phyloP scores from a whole-genome alignment of 176 grass and related monocot species.

The Carex myosuroides region DNA sequence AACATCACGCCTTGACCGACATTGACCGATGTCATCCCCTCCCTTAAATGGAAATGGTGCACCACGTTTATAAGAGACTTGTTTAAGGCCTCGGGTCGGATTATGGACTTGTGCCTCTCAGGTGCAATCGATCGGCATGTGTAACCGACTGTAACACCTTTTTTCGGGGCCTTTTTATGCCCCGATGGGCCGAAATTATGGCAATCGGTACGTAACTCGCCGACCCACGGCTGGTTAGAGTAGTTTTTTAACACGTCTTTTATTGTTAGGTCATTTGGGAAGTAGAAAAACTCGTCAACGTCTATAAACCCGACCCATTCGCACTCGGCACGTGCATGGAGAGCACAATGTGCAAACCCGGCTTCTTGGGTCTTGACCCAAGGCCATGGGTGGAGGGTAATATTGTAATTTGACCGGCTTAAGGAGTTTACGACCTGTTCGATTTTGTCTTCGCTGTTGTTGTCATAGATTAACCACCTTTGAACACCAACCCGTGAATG shows the following conservation, averaged over 20 bases:
- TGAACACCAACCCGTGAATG: constrained; percentile 55
- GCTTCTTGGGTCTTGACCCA: constrained; percentile 98
- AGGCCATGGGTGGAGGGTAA: constrained; percentile 68
- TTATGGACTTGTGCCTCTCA: constrained; percentile 87
- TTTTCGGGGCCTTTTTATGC: constrained; percentile 46
- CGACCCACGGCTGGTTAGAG: constrained; percentile 42
- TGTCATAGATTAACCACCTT: constrained; percentile 96
- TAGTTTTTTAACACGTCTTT: constrained; percentile 56
- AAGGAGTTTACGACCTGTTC: constrained; percentile 46
- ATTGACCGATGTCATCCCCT: constrained; percentile 71
- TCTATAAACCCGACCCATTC: constrained; percentile 93
- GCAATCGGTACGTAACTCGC: constrained; percentile 73
- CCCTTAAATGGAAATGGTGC: constrained; percentile 94
- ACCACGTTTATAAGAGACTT: constrained; percentile 87
- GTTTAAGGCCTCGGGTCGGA: constrained; percentile 62
- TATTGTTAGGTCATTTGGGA: constrained; percentile 52
- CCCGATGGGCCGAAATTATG: constrained; percentile 96
- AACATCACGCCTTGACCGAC: constrained; percentile 67
- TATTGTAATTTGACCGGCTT: constrained; percentile 43
- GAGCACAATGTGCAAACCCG: constrained; percentile 89
- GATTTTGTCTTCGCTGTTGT: constrained; percentile 80
- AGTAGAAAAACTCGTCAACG: constrained; percentile 82
- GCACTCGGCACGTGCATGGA: constrained; percentile 60
- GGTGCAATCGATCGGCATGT: constrained; percentile 64
- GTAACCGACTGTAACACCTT: constrained; percentile 60